A percentile compares a stretch with the other conserved stretches of the same genome.
phyloP scores from a whole-genome alignment of 768 basidiomycete genomes.

The Serendipita sp. region DNA sequence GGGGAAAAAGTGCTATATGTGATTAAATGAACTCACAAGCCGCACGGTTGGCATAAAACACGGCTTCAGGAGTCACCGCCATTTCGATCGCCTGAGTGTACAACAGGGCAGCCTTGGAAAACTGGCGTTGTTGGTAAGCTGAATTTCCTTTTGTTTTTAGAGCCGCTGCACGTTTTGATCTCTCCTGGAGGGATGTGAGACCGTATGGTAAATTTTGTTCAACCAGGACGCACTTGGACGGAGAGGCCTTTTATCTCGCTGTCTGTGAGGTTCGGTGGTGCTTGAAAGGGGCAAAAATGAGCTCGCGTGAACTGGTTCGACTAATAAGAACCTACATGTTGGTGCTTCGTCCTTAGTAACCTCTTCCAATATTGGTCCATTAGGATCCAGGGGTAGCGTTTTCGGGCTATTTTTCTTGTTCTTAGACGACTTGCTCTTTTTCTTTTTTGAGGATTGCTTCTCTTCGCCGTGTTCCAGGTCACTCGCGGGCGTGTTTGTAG shows the following conservation, averaged over 20 bases:
- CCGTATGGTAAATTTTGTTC: not conserved
- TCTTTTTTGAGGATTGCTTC: slow-evolving; percentile 29
- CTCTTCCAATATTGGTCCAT: slow-evolving; percentile 69
- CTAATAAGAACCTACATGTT: slow-evolving; percentile 17
- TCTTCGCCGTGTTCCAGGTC: slow-evolving; percentile 20
- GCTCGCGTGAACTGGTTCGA: slow-evolving; percentile 1
- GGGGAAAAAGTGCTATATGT: not conserved
- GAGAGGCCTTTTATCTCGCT: slow-evolving; percentile 15
- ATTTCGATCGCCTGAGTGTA: slow-evolving; percentile 33
- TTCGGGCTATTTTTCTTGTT: slow-evolving; percentile 44
- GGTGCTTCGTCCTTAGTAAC: slow-evolving; percentile 26
- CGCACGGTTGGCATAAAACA: slow-evolving; percentile 93
- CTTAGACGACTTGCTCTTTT: slow-evolving; percentile 30
- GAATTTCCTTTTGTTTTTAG: slow-evolving; percentile 29
- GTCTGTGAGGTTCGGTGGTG: slow-evolving; percentile 8
- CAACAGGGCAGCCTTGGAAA: slow-evolving; percentile 22
- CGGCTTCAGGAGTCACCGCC: slow-evolving; percentile 47
- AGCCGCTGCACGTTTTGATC: slow-evolving; percentile 34
- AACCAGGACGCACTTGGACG: not conserved
- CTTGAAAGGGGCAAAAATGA: slow-evolving; percentile 2
- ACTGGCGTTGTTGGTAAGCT: slow-evolving; percentile 25
- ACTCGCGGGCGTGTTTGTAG: slow-evolving; percentile 14
- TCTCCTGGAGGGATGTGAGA: slow-evolving; percentile 10
- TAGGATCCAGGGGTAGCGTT: slow-evolving; percentile 31
- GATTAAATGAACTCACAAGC: slow-evolving; percentile 46